Evolutionary conservation across 306 rosid species (phyloP), one percentile per base, ranked within the genome.

Genomic region (Vigna angularis): DNA sequence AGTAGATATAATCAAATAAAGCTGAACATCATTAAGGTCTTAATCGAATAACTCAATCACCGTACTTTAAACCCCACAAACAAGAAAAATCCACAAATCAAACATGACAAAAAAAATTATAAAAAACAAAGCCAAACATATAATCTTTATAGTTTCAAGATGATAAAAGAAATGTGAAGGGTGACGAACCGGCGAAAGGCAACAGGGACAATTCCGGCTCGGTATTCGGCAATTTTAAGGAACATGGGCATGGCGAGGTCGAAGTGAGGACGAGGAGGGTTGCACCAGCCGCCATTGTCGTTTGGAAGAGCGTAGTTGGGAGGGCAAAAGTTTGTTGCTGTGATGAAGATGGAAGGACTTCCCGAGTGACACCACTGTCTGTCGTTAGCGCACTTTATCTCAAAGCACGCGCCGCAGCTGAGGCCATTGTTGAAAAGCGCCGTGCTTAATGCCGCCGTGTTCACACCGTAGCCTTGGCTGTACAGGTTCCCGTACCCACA

Each of bases 241-340:
- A 95, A 95, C 98, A 95, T 89, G 32, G 98, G 98, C 98, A 95
- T 95, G 89, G 98, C 98, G 4, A 95, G 98, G 81, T 95, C 98
- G 45, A 95, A 95, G 81, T 95, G 98, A 2, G 95, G 88, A 6
- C 98, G 89, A 8, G 98, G 98, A 50, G 98, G 98, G 91, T 95
- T 95, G 72, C 98, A 95, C 98, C 98, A 95, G 0, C 98, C 98
- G 15, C 98, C 98, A 72, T 95, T 89, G 88, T 95, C 98, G 76
- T 83, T 95, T 0, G 98, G 93, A 24, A 86, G 98, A 7, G 98
- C 98, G 20, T 36, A 95, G 81, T 95, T 95, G 0, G 98, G 98
- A 1, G 98, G 98, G 80, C 98, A 95, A 64, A 95, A 95, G 86
- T 95, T 95, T 1, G 98, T 95, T 55, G 98, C 98, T 0, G 98